These are phyloP conservation scores for Didymella pomorum DNA, from an alignment of 2,329 filamentous ascomycete species.

Conservation along the genomic window DNA sequence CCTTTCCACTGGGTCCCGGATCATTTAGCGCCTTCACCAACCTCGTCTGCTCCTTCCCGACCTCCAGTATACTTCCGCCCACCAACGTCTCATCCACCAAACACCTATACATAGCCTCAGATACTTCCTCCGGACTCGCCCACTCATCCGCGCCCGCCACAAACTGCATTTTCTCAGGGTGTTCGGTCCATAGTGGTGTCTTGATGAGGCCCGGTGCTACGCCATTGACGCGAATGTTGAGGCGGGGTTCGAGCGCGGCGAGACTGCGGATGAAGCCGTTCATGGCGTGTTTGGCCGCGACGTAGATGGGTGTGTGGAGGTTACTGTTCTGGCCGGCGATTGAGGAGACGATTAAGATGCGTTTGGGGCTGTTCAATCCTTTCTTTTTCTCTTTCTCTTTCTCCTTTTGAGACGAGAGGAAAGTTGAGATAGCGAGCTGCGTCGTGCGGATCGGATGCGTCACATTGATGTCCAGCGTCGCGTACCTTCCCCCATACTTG, in stretches of 20 bases:
- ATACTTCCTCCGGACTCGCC: conserved; percentile 69
- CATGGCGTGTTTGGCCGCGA: conserved; percentile 57
- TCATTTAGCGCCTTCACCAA: conserved; percentile 62
- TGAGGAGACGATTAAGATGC: conserved; percentile 55
- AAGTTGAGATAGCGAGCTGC: conserved; percentile 57
- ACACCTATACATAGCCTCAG: conserved; percentile 64
- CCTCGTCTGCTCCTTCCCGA: conserved; percentile 61
- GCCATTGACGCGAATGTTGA: conserved; percentile 66
- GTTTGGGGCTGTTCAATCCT: conserved; percentile 53
- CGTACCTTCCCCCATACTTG: conserved; percentile 36
- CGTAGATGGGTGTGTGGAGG: conserved; percentile 54
- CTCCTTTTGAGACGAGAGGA: conserved; percentile 48
- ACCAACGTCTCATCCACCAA: conserved; percentile 60
- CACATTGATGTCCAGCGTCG: conserved; percentile 56
- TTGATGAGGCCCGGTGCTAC: conserved; percentile 68
- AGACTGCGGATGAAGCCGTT: conserved; percentile 61
- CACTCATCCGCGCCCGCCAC: conserved; percentile 60
- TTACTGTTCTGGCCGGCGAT: conserved; percentile 55
- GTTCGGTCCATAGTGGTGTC: conserved; percentile 68
- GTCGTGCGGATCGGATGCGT: conserved; percentile 58
- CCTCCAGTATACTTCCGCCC: conserved; percentile 62
- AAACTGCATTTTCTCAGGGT: conserved; percentile 66
- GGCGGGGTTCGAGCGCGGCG: conserved; percentile 55
- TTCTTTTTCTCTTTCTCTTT: conserved; percentile 33
- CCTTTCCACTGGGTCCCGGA: conserved; percentile 60